phyloP scores from a whole-genome alignment of 768 basidiomycete species.

The Lentinula sp. region DNA sequence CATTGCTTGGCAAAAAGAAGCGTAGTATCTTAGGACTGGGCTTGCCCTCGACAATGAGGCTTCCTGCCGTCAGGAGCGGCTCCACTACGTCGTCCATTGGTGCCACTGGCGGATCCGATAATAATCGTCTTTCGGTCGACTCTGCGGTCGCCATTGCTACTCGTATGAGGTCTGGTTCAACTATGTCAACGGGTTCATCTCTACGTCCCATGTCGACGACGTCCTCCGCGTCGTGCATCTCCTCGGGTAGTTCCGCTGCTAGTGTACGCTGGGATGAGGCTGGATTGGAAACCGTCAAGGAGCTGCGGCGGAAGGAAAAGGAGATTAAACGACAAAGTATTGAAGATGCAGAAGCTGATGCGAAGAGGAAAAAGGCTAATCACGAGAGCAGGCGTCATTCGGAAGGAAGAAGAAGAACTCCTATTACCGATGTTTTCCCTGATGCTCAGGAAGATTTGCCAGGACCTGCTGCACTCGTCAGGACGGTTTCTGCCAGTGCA shows the following conservation, averaged over 20 bases:
- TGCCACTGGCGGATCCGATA: conserved; percentile 4
- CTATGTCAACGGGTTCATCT: conserved; percentile 31
- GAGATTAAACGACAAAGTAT: conserved; percentile 24
- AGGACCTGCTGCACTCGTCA: conserved; percentile 1
- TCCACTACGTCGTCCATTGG: conserved; percentile 29
- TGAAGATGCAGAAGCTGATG: conserved; percentile 27
- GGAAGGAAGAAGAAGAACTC: conserved; percentile 49
- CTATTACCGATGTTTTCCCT: conserved; percentile 58
- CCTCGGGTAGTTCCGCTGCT: conserved; percentile 32
- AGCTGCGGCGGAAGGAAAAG: conserved; percentile 34
- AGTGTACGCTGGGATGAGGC: conserved; percentile 50
- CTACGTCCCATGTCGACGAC: conserved; percentile 37
- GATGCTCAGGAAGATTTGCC: conserved; percentile 21
- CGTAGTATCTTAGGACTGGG: conserved; percentile 55
- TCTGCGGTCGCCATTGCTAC: conserved; percentile 15
- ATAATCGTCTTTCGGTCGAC: conserved; percentile 32
- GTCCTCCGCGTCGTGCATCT: conserved; percentile 24
- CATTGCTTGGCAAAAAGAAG: conserved; percentile 50
- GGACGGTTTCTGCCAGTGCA: not conserved
- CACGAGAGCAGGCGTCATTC: conserved; percentile 29
- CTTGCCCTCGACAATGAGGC: conserved; percentile 47
- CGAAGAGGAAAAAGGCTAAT: conserved; percentile 20
- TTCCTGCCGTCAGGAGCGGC: conserved; percentile 34
- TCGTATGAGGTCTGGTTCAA: conserved; percentile 30
- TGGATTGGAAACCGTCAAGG: conserved; percentile 41